These are phyloP conservation scores for Cercospora sp. DNA, from an alignment of 2,329 filamentous ascomycete species.

Conservation along the genomic window DNA sequence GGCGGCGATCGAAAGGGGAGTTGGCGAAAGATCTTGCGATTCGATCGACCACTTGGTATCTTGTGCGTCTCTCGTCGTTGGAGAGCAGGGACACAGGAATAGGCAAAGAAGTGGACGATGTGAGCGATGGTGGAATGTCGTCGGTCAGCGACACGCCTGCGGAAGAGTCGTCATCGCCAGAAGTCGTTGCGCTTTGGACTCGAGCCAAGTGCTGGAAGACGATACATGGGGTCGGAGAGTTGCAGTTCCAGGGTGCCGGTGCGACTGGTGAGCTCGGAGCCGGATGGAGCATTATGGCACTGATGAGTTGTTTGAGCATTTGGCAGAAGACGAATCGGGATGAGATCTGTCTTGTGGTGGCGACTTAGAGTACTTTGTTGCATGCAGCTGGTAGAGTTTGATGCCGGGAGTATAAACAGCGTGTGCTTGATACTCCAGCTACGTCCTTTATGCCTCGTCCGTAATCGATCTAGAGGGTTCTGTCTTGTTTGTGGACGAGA, in stretches of 20 bases:
- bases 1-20: background rate
- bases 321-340: conserved; percentile 1
- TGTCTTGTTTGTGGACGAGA: too few relatives aligned
- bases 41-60: background rate
- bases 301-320: background rate
- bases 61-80: background rate
- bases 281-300: background rate
- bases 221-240: background rate
- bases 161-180: background rate
- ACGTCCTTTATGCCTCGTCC: too few relatives aligned
- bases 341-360: background rate
- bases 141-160: background rate
- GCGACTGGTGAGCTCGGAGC: background rate
- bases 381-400: too few relatives aligned
- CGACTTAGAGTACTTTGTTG: background rate
- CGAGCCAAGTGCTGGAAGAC: background rate
- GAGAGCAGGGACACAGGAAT: background rate
- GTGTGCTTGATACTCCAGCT: too few relatives aligned
- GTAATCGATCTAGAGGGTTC: too few relatives aligned
- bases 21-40: background rate
- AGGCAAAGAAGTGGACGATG: background rate
- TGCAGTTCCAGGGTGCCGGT: background rate
- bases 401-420: too few relatives aligned
- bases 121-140: background rate
- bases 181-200: background rate